Conservation (phyloP, 192 early-diverging fungal genomes). For the Pecoramyces ruminantium region DNA sequence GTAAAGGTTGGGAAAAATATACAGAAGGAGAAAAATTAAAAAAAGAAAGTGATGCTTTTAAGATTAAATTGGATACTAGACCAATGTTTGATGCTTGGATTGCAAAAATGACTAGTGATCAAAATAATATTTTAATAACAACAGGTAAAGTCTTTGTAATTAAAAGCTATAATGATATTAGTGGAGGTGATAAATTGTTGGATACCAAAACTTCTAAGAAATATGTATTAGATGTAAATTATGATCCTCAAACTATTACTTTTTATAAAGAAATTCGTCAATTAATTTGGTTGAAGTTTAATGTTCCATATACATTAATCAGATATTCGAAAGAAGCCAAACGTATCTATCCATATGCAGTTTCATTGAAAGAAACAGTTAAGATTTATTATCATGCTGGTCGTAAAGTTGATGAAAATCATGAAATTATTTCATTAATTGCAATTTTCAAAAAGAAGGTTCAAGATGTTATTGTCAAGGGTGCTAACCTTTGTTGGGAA, state of each 20-base stretch:
- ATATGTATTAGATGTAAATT: slow-evolving; percentile 71
- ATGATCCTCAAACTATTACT: slow-evolving; percentile 84
- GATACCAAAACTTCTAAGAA: slow-evolving; percentile 15
- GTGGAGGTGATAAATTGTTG: slow-evolving; percentile 10
- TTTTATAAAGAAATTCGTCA: slow-evolving; percentile 99
- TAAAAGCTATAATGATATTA: neutral
- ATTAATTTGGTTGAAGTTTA: slow-evolving; percentile 86
- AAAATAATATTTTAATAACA: neutral
- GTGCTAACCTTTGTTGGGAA: slow-evolving; percentile 17
- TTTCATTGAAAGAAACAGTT: slow-evolving; percentile 87
- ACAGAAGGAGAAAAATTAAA: slow-evolving; percentile 90
- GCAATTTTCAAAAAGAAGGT: slow-evolving; percentile 92
- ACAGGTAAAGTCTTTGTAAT: neutral
- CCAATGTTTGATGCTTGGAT: slow-evolving; percentile 87
- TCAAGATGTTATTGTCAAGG: slow-evolving; percentile 63
- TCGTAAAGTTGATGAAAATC: slow-evolving; percentile 51
- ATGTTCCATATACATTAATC: slow-evolving; percentile 75
- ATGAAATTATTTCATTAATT: slow-evolving; percentile 58
- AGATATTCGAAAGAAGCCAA: slow-evolving; percentile 90
- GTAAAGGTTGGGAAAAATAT: slow-evolving; percentile 92
- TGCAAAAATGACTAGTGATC: slow-evolving; percentile 34
- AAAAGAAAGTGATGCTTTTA: slow-evolving; percentile 72
- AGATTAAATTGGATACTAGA: slow-evolving; percentile 82
- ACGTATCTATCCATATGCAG: slow-evolving; percentile 94
- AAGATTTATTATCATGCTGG: slow-evolving; percentile 79